Percentiles rank a stretch among this genome's conserved stretches.
These are phyloP conservation scores for Eucalyptus brandiana DNA, from an alignment of 345 rosid species.

Conservation along the genomic window DNA sequence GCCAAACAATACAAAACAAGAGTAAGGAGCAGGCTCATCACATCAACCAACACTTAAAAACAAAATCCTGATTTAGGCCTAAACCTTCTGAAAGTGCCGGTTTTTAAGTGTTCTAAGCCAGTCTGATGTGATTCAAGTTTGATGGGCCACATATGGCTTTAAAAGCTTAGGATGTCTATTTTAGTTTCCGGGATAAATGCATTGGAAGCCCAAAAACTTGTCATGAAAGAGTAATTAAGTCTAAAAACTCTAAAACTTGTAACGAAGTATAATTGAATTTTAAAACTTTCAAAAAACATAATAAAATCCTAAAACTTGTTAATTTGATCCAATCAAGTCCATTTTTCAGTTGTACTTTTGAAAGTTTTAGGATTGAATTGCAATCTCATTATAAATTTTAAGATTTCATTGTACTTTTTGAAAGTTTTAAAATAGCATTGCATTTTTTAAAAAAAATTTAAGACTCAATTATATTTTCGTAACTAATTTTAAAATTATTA, in stretches of 20 bases:
- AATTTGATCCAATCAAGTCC: background rate
- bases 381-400: no score
- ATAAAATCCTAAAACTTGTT: no score
- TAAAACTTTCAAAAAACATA: rapidly evolving
- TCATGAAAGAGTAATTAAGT: background rate
- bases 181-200: no score
- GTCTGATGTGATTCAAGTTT: background rate
- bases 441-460: rapidly evolving
- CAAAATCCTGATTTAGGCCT: background rate
- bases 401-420: no score
- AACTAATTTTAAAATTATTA: no score
- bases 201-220: no score
- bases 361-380: no score
- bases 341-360: background rate
- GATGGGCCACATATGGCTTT: background rate
- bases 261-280: rapidly evolving
- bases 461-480: rapidly evolving
- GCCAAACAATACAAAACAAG: background rate
- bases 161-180: background rate
- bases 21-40: background rate
- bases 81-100: background rate
- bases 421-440: rapidly evolving
- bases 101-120: background rate
- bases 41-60: background rate
- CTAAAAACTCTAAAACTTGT: no score